Evolutionary conservation across 2,329 filamentous ascomycete species (phyloP).

Genomic region (Hypoxylon sp.): DNA sequence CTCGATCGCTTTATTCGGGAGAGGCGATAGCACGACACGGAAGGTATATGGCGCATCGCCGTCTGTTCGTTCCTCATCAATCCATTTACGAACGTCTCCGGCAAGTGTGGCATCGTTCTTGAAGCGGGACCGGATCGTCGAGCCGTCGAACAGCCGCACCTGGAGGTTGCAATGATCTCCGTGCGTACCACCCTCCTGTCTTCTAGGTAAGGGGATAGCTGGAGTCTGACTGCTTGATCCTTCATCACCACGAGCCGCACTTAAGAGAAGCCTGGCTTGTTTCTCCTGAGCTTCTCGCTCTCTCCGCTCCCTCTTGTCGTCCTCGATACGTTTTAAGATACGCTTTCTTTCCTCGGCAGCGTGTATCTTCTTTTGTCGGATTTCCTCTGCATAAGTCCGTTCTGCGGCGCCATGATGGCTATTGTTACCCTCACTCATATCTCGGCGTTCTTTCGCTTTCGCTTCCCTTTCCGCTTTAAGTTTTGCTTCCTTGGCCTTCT

Average conservation of each 20-base stretch:
- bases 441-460: slow-evolving; percentile 58
- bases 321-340: slow-evolving; percentile 81
- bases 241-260: slow-evolving; percentile 42
- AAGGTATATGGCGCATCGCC: slow-evolving; percentile 81
- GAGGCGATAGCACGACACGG: slow-evolving; percentile 84
- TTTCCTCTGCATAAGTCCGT: slow-evolving; percentile 66
- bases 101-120: slow-evolving; percentile 73
- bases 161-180: slow-evolving; percentile 73
- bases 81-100: slow-evolving; percentile 80
- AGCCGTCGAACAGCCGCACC: slow-evolving; percentile 87
- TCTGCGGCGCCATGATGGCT: slow-evolving; percentile 52
- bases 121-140: slow-evolving; percentile 82
- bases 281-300: slow-evolving; percentile 66
- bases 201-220: slow-evolving; percentile 44
- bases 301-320: slow-evolving; percentile 79
- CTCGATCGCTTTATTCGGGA: slow-evolving; percentile 81
- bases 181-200: slow-evolving; percentile 23
- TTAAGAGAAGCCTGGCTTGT: slow-evolving; percentile 54
- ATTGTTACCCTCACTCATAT: slow-evolving; percentile 57
- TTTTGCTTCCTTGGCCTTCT: slow-evolving; percentile 66
- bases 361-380: slow-evolving; percentile 76
- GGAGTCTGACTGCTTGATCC: slow-evolving; percentile 22
- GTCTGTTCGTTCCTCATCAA: slow-evolving; percentile 74
- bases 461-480: slow-evolving; percentile 67
- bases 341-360: slow-evolving; percentile 78